Percentiles rank a stretch among this genome's conserved stretches.
Conservation (phyloP, 257 asterid species). For the Striga asiatica region DNA sequence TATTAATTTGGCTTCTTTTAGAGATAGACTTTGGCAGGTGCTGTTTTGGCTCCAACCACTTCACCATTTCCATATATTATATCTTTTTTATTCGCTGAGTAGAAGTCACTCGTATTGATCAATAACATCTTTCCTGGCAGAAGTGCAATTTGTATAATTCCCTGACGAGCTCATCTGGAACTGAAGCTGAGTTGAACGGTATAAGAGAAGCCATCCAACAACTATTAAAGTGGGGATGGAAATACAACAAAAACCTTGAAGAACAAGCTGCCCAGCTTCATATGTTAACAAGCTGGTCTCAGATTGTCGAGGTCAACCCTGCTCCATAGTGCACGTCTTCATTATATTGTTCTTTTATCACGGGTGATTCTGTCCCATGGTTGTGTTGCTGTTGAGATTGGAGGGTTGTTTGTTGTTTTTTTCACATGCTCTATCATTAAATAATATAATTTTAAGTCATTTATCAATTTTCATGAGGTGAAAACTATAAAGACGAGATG, state of each 20-base stretch:
- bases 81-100: conserved; percentile 2
- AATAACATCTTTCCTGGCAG: conserved; percentile 23
- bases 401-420: background rate
- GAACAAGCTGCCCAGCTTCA: conserved; percentile 98
- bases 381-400: conserved; percentile 4
- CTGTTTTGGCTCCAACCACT: background rate
- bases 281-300: conserved; percentile 94
- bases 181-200: conserved; percentile 78
- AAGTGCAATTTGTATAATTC: conserved; percentile 50
- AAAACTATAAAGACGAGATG: background rate
- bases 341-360: background rate
- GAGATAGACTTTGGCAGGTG: conserved; percentile 96
- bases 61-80: conserved; percentile 8
- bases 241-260: conserved; percentile 87
- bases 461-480: conserved; percentile 5
- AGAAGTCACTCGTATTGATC: conserved; percentile 6
- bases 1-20: conserved; percentile 64
- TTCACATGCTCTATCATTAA: background rate
- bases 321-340: background rate
- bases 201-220: conserved; percentile 71
- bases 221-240: conserved; percentile 91
- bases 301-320: conserved; percentile 72
- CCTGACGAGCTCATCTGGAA: conserved; percentile 43
- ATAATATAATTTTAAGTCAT: background rate
- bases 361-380: background rate